These are phyloP conservation scores for Alternaria panax DNA, from an alignment of 2,329 filamentous ascomycete species.

Conservation along the genomic window DNA sequence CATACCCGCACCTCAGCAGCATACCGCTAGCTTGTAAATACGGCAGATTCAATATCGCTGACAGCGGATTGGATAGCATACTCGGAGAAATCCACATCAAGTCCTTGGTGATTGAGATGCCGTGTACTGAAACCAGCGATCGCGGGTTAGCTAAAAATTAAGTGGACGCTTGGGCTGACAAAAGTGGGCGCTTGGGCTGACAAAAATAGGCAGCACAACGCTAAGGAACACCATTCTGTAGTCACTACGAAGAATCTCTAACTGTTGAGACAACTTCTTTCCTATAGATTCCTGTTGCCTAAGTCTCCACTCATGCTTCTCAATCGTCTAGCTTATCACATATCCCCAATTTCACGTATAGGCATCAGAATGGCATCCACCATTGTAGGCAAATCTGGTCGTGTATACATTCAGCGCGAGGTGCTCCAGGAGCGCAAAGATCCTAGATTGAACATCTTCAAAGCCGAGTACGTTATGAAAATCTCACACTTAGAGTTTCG, in stretches of 20 bases:
- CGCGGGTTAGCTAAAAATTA: background rate
- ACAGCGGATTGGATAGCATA: background rate
- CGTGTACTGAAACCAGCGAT: background rate
- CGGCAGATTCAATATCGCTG: background rate
- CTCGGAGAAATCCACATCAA: background rate
- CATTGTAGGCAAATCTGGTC: conserved; percentile 48
- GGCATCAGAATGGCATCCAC: conserved; percentile 46
- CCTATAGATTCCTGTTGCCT: background rate
- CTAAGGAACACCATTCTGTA: background rate
- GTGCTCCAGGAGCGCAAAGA: conserved; percentile 42
- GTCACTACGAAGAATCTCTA: background rate
- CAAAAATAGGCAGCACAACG: background rate
- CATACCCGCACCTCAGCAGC: background rate
- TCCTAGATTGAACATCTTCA: conserved; percentile 40
- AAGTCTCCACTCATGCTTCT: conserved; percentile 26
- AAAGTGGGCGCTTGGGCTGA: background rate
- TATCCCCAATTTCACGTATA: conserved; percentile 23
- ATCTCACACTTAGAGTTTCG: conserved; percentile 9
- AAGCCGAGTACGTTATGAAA: conserved; percentile 44
- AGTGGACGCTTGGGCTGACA: background rate
- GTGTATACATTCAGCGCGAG: conserved; percentile 43
- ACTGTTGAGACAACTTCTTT: background rate
- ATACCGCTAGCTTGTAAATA: background rate
- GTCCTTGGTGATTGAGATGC: background rate
- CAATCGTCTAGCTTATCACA: conserved; percentile 21